Percentiles rank a stretch among this genome's conserved stretches.
Conservation (phyloP, 129 eudicot species). For the Saposhnikovia divaricata region DNA sequence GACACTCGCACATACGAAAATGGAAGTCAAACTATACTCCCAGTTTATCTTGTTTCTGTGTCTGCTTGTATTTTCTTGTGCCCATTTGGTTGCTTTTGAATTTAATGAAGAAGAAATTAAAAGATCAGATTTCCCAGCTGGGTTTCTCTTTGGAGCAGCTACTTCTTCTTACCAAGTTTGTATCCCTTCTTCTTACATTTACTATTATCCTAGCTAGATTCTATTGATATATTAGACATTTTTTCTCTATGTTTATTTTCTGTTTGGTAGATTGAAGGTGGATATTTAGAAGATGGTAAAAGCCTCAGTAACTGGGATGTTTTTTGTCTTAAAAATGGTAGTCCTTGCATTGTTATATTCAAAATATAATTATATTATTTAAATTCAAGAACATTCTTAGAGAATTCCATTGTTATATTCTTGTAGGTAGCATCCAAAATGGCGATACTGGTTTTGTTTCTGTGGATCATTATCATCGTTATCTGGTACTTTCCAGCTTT, state of each 20-base stretch:
- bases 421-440: slow-evolving; percentile 29
- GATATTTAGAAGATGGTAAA: slow-evolving; percentile 71
- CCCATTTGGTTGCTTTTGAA: neutral
- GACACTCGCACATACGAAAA: neutral
- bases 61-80: neutral
- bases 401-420: neutral
- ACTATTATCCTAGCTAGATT: neutral
- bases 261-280: slow-evolving; percentile 74
- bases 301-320: slow-evolving; percentile 71
- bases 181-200: neutral
- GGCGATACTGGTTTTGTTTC: slow-evolving; percentile 57
- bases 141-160: slow-evolving; percentile 73
- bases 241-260: neutral
- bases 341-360: neutral
- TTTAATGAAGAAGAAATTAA: slow-evolving; percentile 1
- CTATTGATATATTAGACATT: neutral
- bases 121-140: slow-evolving; percentile 64
- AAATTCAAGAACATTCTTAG: neutral
- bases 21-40: neutral
- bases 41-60: neutral
- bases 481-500: slow-evolving; percentile 34
- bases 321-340: slow-evolving; percentile 44
- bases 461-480: slow-evolving; percentile 78
- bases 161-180: slow-evolving; percentile 84
- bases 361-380: too few species aligned